phyloP scores from a whole-genome alignment of 495 filamentous ascomycete genomes.

The Neurospora intermedia region DNA sequence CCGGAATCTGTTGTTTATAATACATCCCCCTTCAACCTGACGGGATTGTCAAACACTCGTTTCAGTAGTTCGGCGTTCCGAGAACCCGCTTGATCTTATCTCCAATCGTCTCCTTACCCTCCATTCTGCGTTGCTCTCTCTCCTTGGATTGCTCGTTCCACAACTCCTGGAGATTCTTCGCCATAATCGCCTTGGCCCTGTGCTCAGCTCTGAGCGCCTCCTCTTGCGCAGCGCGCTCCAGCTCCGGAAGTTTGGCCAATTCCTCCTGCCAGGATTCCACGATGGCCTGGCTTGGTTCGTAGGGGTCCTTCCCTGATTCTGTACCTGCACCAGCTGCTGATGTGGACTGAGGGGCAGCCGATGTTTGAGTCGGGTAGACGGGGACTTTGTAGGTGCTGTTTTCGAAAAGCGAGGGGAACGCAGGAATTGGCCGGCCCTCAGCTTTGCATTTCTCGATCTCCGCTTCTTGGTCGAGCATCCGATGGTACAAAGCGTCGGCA shows the following conservation, averaged over 20 bases:
- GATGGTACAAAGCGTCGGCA: conserved; percentile 78
- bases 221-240: conserved; percentile 57
- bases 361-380: conserved; percentile 15
- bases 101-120: conserved; percentile 42
- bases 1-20: background rate
- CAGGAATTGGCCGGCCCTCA: conserved; percentile 43
- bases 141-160: conserved; percentile 48
- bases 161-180: conserved; percentile 39
- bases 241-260: conserved; percentile 47
- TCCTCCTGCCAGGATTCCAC: conserved; percentile 39
- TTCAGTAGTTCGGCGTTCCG: background rate
- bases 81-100: conserved; percentile 31
- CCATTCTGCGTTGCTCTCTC: conserved; percentile 45
- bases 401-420: conserved; percentile 34
- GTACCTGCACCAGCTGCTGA: conserved; percentile 2
- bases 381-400: conserved; percentile 18
- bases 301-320: conserved; percentile 1
- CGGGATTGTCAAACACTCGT: background rate
- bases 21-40: background rate
- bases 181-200: conserved; percentile 45
- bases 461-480: conserved; percentile 68
- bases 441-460: conserved; percentile 55
- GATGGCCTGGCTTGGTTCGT: conserved; percentile 23
- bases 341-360: background rate
- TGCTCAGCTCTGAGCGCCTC: conserved; percentile 50